Evolutionary conservation across 2,329 filamentous ascomycete genomes (phyloP).

Genomic region (Fusarium sp.): DNA sequence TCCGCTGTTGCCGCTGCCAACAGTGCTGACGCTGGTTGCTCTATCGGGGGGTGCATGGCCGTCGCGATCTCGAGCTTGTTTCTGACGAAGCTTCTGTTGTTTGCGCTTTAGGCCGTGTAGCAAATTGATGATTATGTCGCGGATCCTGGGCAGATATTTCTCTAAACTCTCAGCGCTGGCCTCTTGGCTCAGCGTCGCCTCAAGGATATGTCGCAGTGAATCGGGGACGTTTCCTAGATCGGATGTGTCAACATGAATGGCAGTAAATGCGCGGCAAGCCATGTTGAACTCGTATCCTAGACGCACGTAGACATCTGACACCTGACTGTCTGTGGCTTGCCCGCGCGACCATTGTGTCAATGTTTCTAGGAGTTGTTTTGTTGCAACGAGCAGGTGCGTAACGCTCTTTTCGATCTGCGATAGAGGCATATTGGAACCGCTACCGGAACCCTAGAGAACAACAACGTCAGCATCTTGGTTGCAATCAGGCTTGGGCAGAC

Average conservation of each 20-base stretch:
- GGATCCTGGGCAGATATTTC: constrained; percentile 90
- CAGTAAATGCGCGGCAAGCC: constrained; percentile 94
- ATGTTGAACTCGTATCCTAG: constrained; percentile 99
- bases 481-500: constrained; percentile 27
- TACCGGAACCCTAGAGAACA: constrained; percentile 58
- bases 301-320: constrained; percentile 97
- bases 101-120: constrained; percentile 97
- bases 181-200: constrained; percentile 96
- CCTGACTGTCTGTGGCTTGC: constrained; percentile 90
- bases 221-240: constrained; percentile 97
- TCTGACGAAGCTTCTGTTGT: constrained; percentile 84
- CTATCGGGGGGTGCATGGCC: constrained; percentile 58
- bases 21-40: constrained; percentile 69
- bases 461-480: constrained; percentile 42
- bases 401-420: constrained; percentile 99
- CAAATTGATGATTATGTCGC: constrained; percentile 98
- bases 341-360: constrained; percentile 97
- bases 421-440: constrained; percentile 76
- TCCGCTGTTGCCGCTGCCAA: constrained; percentile 65
- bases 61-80: constrained; percentile 67
- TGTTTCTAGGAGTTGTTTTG: constrained; percentile 96
- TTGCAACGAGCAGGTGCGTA: constrained; percentile 95
- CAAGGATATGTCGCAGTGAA: constrained; percentile 86
- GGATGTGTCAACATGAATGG: constrained; percentile 94
- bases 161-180: constrained; percentile 94